phyloP scores from a whole-genome alignment of 2,329 filamentous ascomycete genomes.

The Sporothrix mexicana region DNA sequence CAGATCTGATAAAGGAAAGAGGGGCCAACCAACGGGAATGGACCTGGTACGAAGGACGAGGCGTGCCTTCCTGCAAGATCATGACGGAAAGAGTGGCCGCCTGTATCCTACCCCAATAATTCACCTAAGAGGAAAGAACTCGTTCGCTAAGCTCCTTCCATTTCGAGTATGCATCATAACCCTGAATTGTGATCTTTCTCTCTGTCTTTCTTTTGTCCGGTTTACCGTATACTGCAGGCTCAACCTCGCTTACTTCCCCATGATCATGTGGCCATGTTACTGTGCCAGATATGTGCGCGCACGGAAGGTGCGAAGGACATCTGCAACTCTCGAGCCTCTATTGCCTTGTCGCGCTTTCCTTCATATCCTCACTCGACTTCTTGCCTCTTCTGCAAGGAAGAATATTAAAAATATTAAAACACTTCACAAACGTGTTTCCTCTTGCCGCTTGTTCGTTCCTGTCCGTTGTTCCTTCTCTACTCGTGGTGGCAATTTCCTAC shows the following conservation, averaged over 20 bases:
- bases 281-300: conserved; percentile 10
- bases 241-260: conserved; percentile 11
- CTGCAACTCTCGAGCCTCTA: background rate
- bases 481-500: background rate
- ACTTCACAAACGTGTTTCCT: background rate
- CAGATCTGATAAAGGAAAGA: background rate
- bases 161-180: background rate
- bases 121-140: background rate
- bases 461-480: conserved; percentile 1
- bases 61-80: conserved; percentile 1
- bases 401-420: background rate
- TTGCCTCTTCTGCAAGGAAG: background rate
- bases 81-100: conserved; percentile 9
- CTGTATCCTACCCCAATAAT: background rate
- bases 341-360: background rate
- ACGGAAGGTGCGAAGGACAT: conserved; percentile 15
- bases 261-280: conserved; percentile 1
- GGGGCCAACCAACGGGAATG: background rate
- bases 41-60: background rate
- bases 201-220: background rate
- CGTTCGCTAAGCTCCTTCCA: conserved; percentile 1
- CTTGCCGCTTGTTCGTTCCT: background rate
- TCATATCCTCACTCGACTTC: background rate
- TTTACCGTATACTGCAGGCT: background rate
- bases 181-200: background rate